Evolutionary conservation across 2,329 filamentous ascomycete species (phyloP), one percentile per base, ranked within the genome.

Genomic region (Juglanconis oblonga): DNA sequence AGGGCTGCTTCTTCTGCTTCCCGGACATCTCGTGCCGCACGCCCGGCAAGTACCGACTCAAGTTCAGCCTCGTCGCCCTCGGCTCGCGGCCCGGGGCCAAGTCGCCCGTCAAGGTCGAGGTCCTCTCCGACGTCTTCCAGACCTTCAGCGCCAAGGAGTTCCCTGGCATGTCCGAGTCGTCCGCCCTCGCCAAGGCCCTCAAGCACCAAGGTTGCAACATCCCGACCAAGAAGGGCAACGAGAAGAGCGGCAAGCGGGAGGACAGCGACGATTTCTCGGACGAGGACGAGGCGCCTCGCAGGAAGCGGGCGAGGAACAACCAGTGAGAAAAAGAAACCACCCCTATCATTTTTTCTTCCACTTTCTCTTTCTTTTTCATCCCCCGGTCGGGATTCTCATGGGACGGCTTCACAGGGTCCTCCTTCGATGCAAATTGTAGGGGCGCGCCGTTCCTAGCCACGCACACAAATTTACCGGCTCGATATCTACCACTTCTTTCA

Each of bases 91-190:
- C 54, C 1, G 56, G 53, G 17, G 54, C 61, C 7, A 52, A 51
- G 78, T 52, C 82, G 86, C 72, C 76, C 77, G 13, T 81, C 81
- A 2, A 86, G 84, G 33, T 73, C 72, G 50, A 77, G 74, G 55
- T 82, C 79, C 13, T 82, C 81, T 29, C 86, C 69, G 85, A 90
- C 14, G 77, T 87, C n/a, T 93, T 95, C 69, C 86, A 84, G 11
- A 90, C 93, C 7, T 93, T 89, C 72, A 92, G 88, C 48, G 91
- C 91, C 48, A 95, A 94, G 71, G 90, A 94, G 69, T 95, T 95
- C 62, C 89, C 90, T 0, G 91, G 91, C 5, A 95, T 95, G 90
- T 81, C 87, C 59, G 87, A 89, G 1, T 92, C 89, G 71, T 92
- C 89, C 32, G 79, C 82, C 17, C 75, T 95, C 42, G 91, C 91